These are phyloP conservation scores for Diplocarpon mali DNA, from an alignment of 2,329 filamentous ascomycete genomes.

Conservation along the genomic window DNA sequence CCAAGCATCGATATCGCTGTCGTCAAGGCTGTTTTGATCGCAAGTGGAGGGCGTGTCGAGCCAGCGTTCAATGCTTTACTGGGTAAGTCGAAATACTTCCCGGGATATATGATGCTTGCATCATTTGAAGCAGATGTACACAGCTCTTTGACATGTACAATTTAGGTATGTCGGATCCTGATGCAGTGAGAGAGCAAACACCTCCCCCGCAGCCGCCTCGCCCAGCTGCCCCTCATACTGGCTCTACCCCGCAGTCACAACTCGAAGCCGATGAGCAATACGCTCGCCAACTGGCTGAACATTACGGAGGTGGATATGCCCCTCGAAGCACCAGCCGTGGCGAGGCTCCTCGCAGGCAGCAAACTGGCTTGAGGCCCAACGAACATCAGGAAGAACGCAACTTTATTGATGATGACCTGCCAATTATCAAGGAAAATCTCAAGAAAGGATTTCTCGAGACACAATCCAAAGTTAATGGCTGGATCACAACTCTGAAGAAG, in stretches of 20 bases:
- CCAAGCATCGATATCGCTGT: constrained; percentile 70
- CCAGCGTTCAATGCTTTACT: constrained; percentile 92
- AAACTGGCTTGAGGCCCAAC: constrained; percentile 43
- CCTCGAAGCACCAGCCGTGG: constrained; percentile 32
- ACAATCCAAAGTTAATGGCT: constrained; percentile 82
- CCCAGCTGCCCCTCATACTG: constrained; percentile 41
- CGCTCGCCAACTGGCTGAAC: constrained; percentile 83
- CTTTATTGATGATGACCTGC: constrained; percentile 93
- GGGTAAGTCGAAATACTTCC: constrained; percentile 37
- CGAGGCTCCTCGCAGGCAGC: constrained; percentile 32
- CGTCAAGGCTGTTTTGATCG: constrained; percentile 76
- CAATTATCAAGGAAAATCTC: constrained; percentile 84
- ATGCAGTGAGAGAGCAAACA: constrained; percentile 46
- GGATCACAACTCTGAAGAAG: constrained; percentile 88
- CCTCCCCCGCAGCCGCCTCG: constrained; percentile 77
- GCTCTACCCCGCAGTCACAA: constrained; percentile 58
- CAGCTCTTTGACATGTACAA: constrained; percentile 3
- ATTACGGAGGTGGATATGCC: constrained; percentile 56
- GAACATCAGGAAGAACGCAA: constrained; percentile 64
- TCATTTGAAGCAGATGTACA: not conserved
- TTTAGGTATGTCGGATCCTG: constrained; percentile 68
- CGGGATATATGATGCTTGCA: not conserved
- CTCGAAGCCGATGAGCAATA: constrained; percentile 85
- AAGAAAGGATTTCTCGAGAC: constrained; percentile 92
- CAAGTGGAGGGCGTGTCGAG: constrained; percentile 80